Evolutionary conservation across 371 early-diverging fungal species (phyloP).

Genomic region (Fennellomyces sp.): DNA sequence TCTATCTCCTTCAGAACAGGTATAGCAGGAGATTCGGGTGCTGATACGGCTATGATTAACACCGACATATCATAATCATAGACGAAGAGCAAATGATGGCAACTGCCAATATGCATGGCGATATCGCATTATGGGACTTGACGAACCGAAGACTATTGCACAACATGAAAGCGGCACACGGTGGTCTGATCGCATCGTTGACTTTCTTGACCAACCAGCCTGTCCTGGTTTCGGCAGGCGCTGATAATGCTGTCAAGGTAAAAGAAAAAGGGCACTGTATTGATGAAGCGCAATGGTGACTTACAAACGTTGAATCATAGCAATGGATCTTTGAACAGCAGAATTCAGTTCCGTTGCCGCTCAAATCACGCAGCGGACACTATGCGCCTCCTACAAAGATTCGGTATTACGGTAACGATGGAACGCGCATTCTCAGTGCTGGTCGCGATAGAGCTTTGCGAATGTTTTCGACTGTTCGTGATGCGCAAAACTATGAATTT

Average conservation of each 20-base stretch:
- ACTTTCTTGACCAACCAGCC: slow-evolving; percentile 86
- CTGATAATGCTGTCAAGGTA: slow-evolving; percentile 91
- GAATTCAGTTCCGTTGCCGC: slow-evolving; percentile 78
- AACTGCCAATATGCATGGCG: slow-evolving; percentile 84
- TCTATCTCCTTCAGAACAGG: slow-evolving; percentile 89
- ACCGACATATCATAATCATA: slow-evolving; percentile 11
- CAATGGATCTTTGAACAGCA: slow-evolving; percentile 94
- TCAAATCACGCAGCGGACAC: slow-evolving; percentile 88
- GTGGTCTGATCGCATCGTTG: slow-evolving; percentile 71
- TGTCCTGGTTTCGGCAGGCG: slow-evolving; percentile 84
- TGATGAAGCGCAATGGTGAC: background rate
- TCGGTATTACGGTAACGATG: slow-evolving; percentile 74
- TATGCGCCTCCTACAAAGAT: slow-evolving; percentile 82
- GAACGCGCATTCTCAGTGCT: slow-evolving; percentile 73
- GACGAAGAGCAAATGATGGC: slow-evolving; percentile 89
- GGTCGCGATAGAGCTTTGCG: slow-evolving; percentile 87
- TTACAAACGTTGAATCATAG: too few relatives aligned
- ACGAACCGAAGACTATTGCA: slow-evolving; percentile 74
- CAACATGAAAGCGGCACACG: slow-evolving; percentile 83
- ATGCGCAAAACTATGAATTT: slow-evolving; percentile 80
- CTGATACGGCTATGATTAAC: too few relatives aligned
- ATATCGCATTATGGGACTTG: slow-evolving; percentile 93
- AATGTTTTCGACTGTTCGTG: slow-evolving; percentile 81
- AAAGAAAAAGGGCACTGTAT: background rate
- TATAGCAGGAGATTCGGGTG: slow-evolving; percentile 19